Percentiles rank a stretch among this genome's conserved stretches.
Evolutionary conservation across 2,329 filamentous ascomycete species (phyloP).

Genomic region (Cercospora brassicicola): DNA sequence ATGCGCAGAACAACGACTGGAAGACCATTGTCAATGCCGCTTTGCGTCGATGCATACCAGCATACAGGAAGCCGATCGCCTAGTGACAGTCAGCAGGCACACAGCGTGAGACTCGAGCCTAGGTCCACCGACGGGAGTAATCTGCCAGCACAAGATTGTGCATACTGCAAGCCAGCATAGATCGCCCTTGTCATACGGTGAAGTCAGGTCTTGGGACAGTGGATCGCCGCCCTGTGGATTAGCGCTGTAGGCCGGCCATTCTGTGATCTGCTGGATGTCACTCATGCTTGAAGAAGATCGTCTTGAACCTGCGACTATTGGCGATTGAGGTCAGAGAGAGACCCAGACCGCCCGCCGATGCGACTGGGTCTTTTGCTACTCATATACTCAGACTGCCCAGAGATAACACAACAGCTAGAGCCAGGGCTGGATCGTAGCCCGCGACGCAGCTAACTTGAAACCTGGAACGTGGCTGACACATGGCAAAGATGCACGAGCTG

Average conservation of each 20-base stretch:
- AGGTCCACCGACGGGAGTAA: slow-evolving; percentile 51
- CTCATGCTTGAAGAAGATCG: not conserved
- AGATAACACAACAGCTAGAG: too few relatives aligned
- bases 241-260: not conserved
- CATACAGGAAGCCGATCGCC: slow-evolving; percentile 64
- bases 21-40: slow-evolving; percentile 63
- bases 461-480: too few relatives aligned
- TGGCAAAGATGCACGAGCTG: too few relatives aligned
- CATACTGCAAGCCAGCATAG: slow-evolving; percentile 62
- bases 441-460: too few relatives aligned
- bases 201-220: slow-evolving; percentile 53
- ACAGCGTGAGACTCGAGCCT: too few relatives aligned
- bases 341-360: too few relatives aligned
- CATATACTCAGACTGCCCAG: too few relatives aligned
- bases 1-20: slow-evolving; percentile 63
- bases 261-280: not conserved
- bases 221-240: slow-evolving; percentile 1
- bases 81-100: not conserved
- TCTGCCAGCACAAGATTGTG: slow-evolving; percentile 63
- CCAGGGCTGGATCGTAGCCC: too few relatives aligned
- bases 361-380: too few relatives aligned
- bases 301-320: too few relatives aligned
- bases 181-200: slow-evolving; percentile 53
- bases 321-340: too few relatives aligned
- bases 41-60: slow-evolving; percentile 62